Evolutionary conservation across 305 asterid species (phyloP), one percentile per base, ranked within the genome.

Genomic region (Striga hermonthica): DNA sequence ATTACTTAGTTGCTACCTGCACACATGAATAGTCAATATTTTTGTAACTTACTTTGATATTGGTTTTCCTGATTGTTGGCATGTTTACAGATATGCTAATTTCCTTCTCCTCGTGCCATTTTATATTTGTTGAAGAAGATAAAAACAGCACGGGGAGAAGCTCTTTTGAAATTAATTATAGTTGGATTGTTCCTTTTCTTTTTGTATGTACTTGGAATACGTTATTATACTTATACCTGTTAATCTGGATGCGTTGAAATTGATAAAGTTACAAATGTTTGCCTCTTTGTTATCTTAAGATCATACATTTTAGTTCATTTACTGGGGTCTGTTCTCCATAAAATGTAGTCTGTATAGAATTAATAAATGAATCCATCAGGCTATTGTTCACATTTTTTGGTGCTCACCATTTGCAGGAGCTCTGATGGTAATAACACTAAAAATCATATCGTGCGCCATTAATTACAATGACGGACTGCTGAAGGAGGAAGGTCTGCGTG

Each of bases 401-500:
- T 12, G 67, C 45, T 72, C 68, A 60, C 52, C 57, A 48, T 50
- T 54, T 67, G 48, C 72, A 93, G 99, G 99, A 75, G 94, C 99
- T 52, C 78, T 93, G 65, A 93, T 93, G 99, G 99, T 93, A 72
- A 86, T 93, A 76, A 90, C 99, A 14, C 85, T 93, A 72, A 93
- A 93, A 85, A 82, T 90, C 36, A 86, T 93, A 69, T 90, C 99
- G 8, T 84, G 89, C 57, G 95, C 69, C 74, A 82, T 93, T 60
- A 93, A 90, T 77, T 93, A 90, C 81, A 89, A 86, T 50, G 99
- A 93, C 62, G 99, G 99, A 72, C 48, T 86, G 71, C 74, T 86
- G 68, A 88, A 90, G 74, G 96, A 90, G 70, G 99, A 90, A 60
- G 81, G 76, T 81, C 83, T 90, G 60, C 87, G 91, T 0, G 96